Evolutionary conservation across 208 protist genomes (phyloP).

Genomic region (Vickermania spadyakhi): DNA sequence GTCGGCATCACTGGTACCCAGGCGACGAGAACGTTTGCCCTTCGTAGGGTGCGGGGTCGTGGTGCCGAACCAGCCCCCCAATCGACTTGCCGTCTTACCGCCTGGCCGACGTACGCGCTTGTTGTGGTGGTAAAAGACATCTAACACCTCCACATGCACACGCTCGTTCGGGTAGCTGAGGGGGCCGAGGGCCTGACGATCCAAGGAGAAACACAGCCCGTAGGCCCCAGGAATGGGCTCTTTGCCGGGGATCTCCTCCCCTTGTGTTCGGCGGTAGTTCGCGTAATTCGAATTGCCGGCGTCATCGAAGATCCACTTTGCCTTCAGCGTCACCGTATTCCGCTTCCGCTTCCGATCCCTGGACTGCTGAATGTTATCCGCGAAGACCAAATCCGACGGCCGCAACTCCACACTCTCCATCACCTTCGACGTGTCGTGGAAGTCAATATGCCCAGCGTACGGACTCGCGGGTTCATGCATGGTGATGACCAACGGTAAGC

Average conservation of each 20-base stretch:
- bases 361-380: not conserved
- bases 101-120: not conserved
- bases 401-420: slow-evolving; percentile 6
- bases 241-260: not conserved
- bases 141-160: slow-evolving; percentile 11
- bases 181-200: slow-evolving; percentile 1
- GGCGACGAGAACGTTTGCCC: not conserved
- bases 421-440: slow-evolving; percentile 12
- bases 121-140: not conserved
- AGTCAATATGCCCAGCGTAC: slow-evolving; percentile 5
- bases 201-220: slow-evolving; percentile 33
- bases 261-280: not conserved
- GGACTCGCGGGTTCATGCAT: slow-evolving; percentile 16
- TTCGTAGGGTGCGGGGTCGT: not conserved
- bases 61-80: slow-evolving; percentile 1
- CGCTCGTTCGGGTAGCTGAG: slow-evolving; percentile 7
- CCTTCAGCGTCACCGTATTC: not conserved
- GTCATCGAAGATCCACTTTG: not conserved
- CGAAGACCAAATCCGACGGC: slow-evolving; percentile 9
- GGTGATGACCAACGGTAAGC: slow-evolving; percentile 17
- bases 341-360: not conserved
- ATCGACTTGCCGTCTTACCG: not conserved
- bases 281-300: not conserved
- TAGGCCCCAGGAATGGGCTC: slow-evolving; percentile 11
- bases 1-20: not conserved